Base-by-base conservation (phyloP, 2,329 filamentous ascomycete genomes). In the Talaromyces funiculosus region DNA sequence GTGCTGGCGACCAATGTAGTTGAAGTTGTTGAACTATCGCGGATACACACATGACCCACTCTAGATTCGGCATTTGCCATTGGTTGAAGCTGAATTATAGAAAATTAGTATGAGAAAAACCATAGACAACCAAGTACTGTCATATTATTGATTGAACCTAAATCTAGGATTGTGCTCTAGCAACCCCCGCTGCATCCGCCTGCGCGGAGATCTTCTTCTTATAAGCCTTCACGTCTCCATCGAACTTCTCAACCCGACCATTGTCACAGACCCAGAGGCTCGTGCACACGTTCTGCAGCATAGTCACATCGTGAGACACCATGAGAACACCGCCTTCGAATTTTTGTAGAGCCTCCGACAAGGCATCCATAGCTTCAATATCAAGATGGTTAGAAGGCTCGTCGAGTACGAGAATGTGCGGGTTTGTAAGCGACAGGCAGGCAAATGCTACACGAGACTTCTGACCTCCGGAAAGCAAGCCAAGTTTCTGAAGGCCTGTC, bases 271-370 rank as follows among this genome's bases (percentile, higher is more conserved):
- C 93, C 94, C 94, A 99, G 71, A 99, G 78, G 72, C 88, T 94
- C 55, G 82, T 94, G 77, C 94, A 99, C 38, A 99, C 94, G 57
- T 90, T 96, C 80, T 96, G 92, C 75, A 99, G 76, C 91, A 99
- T 97, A 0, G 94, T 97, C 58, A 99, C 94, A 73, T 99, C 94
- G 88, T 99, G 94, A 71, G 90, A 96, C 61, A 99, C 94, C 92
- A 99, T 97, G 69, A 99, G 80, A 60, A 99, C 92, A 74, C 94
- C 94, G 63, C 94, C 94, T 78, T 96, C 84, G 79, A 97, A 99
- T 65, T 87, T 85, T 67, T 86, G 84, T 67, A 99, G 81, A 16
- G 94, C 94, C 31, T 88, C 86, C 4, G 90, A 88, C 57, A 99
- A 81, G 10, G 94, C 93, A 75, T 99, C 94, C 94, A 99, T 97